Evolutionary conservation across 176 grass and related monocot genomes (phyloP).

Genomic region (Ensete ventricosum): DNA sequence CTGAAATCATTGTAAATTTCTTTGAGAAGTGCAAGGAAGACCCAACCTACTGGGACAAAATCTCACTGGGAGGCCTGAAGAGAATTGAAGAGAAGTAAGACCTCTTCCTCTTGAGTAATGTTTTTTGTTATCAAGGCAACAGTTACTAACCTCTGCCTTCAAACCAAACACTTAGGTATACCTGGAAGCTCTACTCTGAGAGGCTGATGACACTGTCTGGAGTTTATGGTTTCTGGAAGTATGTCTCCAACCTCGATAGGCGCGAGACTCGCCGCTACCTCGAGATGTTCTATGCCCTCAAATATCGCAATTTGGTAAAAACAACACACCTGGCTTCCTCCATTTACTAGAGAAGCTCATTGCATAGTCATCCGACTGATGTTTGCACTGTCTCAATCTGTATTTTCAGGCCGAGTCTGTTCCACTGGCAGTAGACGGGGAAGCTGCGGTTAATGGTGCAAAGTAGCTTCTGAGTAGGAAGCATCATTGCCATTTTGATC

Average conservation of each 20-base stretch:
- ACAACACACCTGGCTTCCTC: not conserved
- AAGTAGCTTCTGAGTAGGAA: not conserved
- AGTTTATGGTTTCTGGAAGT: conserved; percentile 96
- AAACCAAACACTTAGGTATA: conserved; percentile 37
- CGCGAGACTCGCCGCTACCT: conserved; percentile 89
- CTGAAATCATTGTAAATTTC: conserved; percentile 68
- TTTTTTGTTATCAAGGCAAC: not conserved
- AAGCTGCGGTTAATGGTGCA: conserved; percentile 21
- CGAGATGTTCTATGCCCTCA: conserved; percentile 97
- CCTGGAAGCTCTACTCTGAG: conserved; percentile 93
- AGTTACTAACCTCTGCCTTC: not conserved
- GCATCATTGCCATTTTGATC: too few species aligned
- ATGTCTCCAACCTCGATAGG: conserved; percentile 89
- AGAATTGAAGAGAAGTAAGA: conserved; percentile 93
- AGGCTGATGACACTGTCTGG: conserved; percentile 91
- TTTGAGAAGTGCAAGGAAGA: conserved; percentile 68
- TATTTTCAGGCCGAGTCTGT: conserved; percentile 59
- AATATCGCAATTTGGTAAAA: conserved; percentile 73
- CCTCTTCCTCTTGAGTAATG: not conserved
- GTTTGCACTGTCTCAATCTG: not conserved
- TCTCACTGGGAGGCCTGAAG: conserved; percentile 59
- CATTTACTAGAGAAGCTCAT: not conserved
- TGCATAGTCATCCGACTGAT: not conserved
- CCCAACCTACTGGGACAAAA: conserved; percentile 58
- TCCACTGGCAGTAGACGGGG: conserved; percentile 66